Percentiles rank a stretch among this genome's conserved stretches.
Evolutionary conservation across 805 yeast genomes (phyloP).

Genomic region (Sugiyamaella marilandica): DNA sequence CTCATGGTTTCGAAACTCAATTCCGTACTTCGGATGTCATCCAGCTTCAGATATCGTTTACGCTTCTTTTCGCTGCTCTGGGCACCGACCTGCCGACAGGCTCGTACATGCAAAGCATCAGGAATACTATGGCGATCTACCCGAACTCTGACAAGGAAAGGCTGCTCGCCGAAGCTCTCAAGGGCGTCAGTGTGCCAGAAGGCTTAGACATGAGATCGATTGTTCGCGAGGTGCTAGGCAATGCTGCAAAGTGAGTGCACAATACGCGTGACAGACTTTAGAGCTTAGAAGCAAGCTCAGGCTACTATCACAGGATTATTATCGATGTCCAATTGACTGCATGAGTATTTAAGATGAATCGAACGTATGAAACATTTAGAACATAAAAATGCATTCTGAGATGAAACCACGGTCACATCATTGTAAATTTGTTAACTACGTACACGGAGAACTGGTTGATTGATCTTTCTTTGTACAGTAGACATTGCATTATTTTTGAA

Average conservation of each 20-base stretch:
- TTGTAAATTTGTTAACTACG: too few species aligned
- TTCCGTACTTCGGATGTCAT: conserved; percentile 9
- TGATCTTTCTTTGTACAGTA: neutral
- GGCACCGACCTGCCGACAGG: conserved; percentile 20
- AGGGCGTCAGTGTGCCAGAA: conserved; percentile 22
- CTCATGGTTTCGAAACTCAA: neutral
- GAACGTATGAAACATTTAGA: too few species aligned
- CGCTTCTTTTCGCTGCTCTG: conserved; percentile 22
- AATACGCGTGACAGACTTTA: too few species aligned
- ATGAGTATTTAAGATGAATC: too few species aligned
- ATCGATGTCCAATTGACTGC: too few species aligned
- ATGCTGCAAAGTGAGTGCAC: too few species aligned
- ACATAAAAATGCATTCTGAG: too few species aligned
- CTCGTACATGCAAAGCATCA: conserved; percentile 24
- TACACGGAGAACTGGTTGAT: neutral
- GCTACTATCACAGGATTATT: too few species aligned
- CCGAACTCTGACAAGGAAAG: conserved; percentile 12
- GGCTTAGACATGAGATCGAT: conserved; percentile 23
- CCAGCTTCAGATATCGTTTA: conserved; percentile 21
- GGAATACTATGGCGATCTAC: conserved; percentile 13
- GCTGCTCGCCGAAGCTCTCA: conserved; percentile 22
- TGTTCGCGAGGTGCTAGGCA: conserved; percentile 14
- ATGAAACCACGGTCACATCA: too few species aligned
- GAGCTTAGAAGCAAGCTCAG: too few species aligned
- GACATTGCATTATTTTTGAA: conserved; percentile 4